phyloP scores from a whole-genome alignment of 176 grass and related monocot species.

The Bonia amplexicaulis region DNA sequence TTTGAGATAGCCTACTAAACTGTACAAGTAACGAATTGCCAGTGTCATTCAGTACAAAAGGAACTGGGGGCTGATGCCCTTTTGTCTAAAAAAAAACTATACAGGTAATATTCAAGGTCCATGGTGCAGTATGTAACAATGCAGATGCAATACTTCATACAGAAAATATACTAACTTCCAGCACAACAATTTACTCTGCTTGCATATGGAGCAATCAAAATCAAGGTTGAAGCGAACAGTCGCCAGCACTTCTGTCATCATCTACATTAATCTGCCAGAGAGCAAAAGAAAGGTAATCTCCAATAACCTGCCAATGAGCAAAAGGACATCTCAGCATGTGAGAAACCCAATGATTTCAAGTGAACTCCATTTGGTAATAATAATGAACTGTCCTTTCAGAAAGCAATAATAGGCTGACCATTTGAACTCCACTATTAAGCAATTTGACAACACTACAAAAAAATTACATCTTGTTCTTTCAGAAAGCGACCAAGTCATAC shows the following conservation, averaged over 20 bases:
- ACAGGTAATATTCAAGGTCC: neutral
- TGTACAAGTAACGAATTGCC: neutral
- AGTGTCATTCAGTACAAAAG: neutral
- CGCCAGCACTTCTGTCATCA: neutral
- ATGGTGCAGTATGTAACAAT: neutral
- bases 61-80: neutral
- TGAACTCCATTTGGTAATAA: neutral
- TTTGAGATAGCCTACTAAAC: neutral
- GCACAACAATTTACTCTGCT: neutral
- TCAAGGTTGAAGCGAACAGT: neutral
- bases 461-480: neutral
- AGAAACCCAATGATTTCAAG: neutral
- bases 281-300: neutral
- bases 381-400: no score
- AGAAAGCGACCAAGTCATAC: neutral
- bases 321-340: neutral
- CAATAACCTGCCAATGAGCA: neutral
- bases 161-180: conserved; percentile 1
- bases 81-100: neutral
- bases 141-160: neutral
- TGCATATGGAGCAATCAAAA: neutral
- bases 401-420: neutral
- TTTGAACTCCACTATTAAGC: neutral
- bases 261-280: neutral
- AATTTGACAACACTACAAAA: neutral